Conservation (phyloP, 495 filamentous ascomycete genomes). For the Penicillium pulvis region DNA sequence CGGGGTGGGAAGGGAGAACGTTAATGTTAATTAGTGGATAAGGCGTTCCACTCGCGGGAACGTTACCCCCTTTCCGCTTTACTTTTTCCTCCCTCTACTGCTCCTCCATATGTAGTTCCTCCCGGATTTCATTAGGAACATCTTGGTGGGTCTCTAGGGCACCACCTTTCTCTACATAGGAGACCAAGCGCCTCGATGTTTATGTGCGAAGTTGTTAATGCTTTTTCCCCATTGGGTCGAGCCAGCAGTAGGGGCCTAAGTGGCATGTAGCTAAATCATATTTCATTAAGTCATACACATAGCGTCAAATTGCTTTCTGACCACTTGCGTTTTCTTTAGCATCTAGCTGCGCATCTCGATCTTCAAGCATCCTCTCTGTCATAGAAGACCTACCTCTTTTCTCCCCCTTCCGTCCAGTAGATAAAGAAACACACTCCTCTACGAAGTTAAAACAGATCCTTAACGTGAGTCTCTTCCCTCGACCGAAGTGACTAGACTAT, state of each 20-base stretch:
- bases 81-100: slow-evolving; percentile 23
- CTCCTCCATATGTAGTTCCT: slow-evolving; percentile 31
- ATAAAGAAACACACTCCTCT: slow-evolving; percentile 6
- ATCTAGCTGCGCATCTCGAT: background rate
- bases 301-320: slow-evolving; percentile 22
- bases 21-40: slow-evolving; percentile 22
- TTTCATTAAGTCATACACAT: slow-evolving; percentile 30
- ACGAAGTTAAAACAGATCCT: slow-evolving; percentile 22
- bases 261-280: slow-evolving; percentile 27
- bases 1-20: background rate
- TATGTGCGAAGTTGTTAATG: slow-evolving; percentile 27
- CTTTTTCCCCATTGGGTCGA: slow-evolving; percentile 27
- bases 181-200: background rate
- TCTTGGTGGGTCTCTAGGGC: slow-evolving; percentile 24
- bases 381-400: slow-evolving; percentile 23
- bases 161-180: slow-evolving; percentile 19
- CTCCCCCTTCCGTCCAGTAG: slow-evolving; percentile 9
- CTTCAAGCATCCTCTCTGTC: background rate
- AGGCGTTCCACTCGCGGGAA: background rate
- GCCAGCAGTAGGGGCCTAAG: slow-evolving; percentile 30
- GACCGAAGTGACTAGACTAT: slow-evolving; percentile 12
- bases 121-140: slow-evolving; percentile 16
- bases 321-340: slow-evolving; percentile 18
- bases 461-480: slow-evolving; percentile 18
- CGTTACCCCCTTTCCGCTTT: background rate